Base-by-base conservation (phyloP, 2,329 filamentous ascomycete genomes). In the Sphaerostilbella broomeana region DNA sequence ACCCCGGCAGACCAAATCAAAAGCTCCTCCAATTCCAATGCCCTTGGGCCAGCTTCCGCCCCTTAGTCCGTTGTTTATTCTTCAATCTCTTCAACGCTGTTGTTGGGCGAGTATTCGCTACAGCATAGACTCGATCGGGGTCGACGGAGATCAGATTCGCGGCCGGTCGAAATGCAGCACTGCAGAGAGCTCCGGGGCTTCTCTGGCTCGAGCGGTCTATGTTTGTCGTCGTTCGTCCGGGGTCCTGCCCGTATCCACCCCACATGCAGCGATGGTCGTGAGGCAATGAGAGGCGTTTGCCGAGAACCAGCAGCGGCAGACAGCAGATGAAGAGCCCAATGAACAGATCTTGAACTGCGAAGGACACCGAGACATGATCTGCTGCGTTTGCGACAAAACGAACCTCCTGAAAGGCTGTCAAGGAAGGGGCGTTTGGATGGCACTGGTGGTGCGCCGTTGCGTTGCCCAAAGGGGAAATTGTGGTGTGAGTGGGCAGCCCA, bases 361-460 rank as follows among this genome's bases (percentile, higher is more conserved):
- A 42, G 38, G 43, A 37, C 38, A 53, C 54, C 52, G 57, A 66
- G 61, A 65, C 64, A 66, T 64, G 58, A 58, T 58, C 57, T 58
- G 54, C 55, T 57, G 51, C 51, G 50, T 27, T 27, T 41, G 35
- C 35, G 42, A 31, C 28, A 30, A 35, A 25, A 28, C 19, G 15
- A 13, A 11, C 17, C 28, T 44, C 42, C 20, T 41, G 42, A 35
- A 31, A 35, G 19, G 38, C 16, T 34, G 31, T 38, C 43, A 17
- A 31, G 35, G 32, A 13, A 36, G 35, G 42, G 38, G 30, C 29
- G 24, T 35, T 22, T 36, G 27, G 30, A 18, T 16, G 22, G 33
- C 31, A 35, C n/a, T 29, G 29, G 36, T 27, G 33, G 32, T 22
- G 42, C 32, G 42, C 33, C 17, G 30, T 39, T 30, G 21, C 33